Conservation (phyloP, 73 alveolate species). For the Urostyla sp. region DNA sequence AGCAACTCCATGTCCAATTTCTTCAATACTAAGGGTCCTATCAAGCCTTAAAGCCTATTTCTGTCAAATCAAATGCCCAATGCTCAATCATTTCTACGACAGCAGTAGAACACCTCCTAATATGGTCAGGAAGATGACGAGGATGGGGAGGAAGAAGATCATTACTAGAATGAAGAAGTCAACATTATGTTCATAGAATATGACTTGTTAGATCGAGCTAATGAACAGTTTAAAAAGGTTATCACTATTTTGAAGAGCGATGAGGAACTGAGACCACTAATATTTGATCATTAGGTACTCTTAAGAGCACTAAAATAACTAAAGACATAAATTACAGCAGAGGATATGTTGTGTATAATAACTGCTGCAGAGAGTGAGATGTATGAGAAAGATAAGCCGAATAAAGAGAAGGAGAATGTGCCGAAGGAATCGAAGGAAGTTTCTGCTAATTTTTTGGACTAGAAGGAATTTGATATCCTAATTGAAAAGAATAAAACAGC, state of each 20-base stretch:
- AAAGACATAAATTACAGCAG: constrained; percentile 49
- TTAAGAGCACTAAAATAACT: constrained; percentile 18
- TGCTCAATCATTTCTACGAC: too few relatives aligned
- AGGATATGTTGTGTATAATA: constrained; percentile 39
- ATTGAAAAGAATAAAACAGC: background rate
- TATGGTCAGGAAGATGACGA: constrained; percentile 45
- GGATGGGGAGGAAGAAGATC: constrained; percentile 11
- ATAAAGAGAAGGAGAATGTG: constrained; percentile 30
- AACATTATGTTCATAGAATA: background rate
- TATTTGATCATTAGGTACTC: constrained; percentile 54
- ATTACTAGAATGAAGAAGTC: background rate
- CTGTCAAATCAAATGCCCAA: too few relatives aligned
- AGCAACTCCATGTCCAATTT: constrained; percentile 8
- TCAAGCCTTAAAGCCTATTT: constrained; percentile 31
- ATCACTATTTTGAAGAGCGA: constrained; percentile 38
- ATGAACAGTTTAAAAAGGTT: constrained; percentile 38
- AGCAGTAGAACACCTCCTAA: too few relatives aligned
- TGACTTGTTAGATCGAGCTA: background rate
- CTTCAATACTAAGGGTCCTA: constrained; percentile 42
- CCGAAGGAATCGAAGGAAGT: background rate
- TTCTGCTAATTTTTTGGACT: background rate
- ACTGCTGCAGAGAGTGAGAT: constrained; percentile 69
- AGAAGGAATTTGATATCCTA: background rate
- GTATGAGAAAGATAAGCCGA: constrained; percentile 46
- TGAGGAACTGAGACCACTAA: constrained; percentile 50